Conservation (phyloP, 1,284 basidiomycete genomes). For the Pisolithus thermaeus region DNA sequence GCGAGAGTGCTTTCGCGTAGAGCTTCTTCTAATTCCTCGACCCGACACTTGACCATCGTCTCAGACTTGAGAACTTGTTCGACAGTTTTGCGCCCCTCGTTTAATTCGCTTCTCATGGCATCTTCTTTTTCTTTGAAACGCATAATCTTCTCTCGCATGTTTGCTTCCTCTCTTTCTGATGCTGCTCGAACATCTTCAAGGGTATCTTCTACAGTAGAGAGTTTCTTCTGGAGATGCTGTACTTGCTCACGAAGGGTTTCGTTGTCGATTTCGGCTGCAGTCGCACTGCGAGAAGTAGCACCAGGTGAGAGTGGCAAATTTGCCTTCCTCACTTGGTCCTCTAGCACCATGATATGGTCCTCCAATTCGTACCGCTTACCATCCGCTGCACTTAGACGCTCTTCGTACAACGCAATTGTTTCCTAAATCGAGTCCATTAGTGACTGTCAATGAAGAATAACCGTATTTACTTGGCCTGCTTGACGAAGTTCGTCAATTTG, state of each 20-base stretch:
- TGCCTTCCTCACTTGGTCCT: slow-evolving; percentile 43
- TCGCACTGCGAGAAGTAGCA: slow-evolving; percentile 35
- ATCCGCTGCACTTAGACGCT: slow-evolving; percentile 69
- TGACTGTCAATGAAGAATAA: slow-evolving; percentile 5
- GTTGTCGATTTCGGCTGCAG: slow-evolving; percentile 86
- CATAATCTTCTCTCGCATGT: slow-evolving; percentile 58
- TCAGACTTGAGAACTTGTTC: slow-evolving; percentile 63
- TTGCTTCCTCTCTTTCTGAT: slow-evolving; percentile 70
- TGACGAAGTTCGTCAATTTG: slow-evolving; percentile 78
- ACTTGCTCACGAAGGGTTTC: slow-evolving; percentile 86
- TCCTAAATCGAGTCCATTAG: slow-evolving; percentile 44
- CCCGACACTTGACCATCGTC: slow-evolving; percentile 50
- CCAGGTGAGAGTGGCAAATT: slow-evolving; percentile 35
- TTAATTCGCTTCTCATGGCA: slow-evolving; percentile 61
- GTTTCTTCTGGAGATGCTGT: slow-evolving; percentile 76
- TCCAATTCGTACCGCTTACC: slow-evolving; percentile 75
- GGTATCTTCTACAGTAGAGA: slow-evolving; percentile 75
- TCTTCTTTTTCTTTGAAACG: slow-evolving; percentile 78
- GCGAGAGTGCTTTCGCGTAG: slow-evolving; percentile 84
- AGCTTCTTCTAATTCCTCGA: slow-evolving; percentile 84
- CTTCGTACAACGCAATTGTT: slow-evolving; percentile 91
- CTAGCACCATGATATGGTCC: slow-evolving; percentile 57
- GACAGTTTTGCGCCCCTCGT: slow-evolving; percentile 55
- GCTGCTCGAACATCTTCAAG: slow-evolving; percentile 73
- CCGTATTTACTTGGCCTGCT: slow-evolving; percentile 69